Percentiles rank a stretch among this genome's conserved stretches.
Evolutionary conservation across 2,329 filamentous ascomycete species (phyloP).

Genomic region (Curvularia verruculosa): DNA sequence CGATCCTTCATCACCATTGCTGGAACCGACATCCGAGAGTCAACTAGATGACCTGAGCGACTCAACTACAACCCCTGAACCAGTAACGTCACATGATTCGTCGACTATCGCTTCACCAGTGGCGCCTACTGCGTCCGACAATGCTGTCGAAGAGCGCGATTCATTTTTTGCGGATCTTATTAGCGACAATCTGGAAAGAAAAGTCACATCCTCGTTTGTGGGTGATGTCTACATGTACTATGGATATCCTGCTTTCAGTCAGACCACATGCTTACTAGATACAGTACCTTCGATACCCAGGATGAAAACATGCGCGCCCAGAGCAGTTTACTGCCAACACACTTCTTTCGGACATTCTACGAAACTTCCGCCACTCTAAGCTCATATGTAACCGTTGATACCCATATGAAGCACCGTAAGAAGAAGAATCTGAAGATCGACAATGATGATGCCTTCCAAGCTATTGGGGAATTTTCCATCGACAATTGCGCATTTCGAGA

Average conservation of each 20-base stretch:
- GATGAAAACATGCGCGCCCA: background rate
- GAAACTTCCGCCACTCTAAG: constrained; percentile 23
- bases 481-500: constrained; percentile 9
- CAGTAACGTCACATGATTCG: background rate
- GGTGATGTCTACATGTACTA: background rate
- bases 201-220: background rate
- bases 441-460: constrained; percentile 22
- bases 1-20: background rate
- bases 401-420: constrained; percentile 17
- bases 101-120: too few relatives aligned
- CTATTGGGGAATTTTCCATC: constrained; percentile 17
- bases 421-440: constrained; percentile 8
- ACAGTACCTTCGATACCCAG: background rate
- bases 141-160: background rate
- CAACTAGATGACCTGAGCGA: background rate
- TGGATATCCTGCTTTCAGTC: background rate
- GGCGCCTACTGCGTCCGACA: background rate
- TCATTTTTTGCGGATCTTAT: background rate
- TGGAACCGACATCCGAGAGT: background rate
- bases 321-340: constrained; percentile 2
- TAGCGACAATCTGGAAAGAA: background rate
- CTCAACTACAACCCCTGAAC: background rate
- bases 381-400: constrained; percentile 15
- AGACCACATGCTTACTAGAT: background rate
- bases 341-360: constrained; percentile 18